phyloP scores from a whole-genome alignment of 164 flowering plant species.

The Stephania cephalantha region DNA sequence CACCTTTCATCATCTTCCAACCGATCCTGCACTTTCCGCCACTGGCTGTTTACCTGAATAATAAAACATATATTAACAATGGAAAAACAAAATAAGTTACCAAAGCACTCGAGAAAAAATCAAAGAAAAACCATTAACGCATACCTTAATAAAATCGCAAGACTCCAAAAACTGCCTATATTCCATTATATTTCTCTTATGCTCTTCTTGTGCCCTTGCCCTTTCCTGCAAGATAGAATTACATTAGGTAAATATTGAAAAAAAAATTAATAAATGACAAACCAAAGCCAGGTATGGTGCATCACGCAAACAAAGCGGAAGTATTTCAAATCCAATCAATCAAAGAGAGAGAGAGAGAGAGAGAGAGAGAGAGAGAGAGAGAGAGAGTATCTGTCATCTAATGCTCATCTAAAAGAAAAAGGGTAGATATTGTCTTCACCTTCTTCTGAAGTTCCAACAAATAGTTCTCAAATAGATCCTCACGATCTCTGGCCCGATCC shows the following conservation, averaged over 20 bases:
- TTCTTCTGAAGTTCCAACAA: constrained; percentile 75
- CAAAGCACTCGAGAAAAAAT: neutral
- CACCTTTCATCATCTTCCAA: constrained; percentile 93
- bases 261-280: neutral
- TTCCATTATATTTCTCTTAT: constrained; percentile 53
- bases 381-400: neutral
- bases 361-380: neutral
- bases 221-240: constrained; percentile 52
- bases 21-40: constrained; percentile 92
- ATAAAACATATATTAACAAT: neutral
- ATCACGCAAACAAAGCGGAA: neutral
- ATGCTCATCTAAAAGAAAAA: neutral
- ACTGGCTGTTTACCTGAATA: constrained; percentile 69
- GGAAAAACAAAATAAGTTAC: neutral
- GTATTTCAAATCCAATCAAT: neutral
- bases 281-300: neutral
- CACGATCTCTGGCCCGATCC: constrained; percentile 81
- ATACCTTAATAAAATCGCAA: constrained; percentile 85
- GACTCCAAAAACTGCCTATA: constrained; percentile 74
- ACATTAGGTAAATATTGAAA: neutral
- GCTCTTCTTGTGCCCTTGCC: constrained; percentile 83
- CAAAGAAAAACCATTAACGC: neutral
- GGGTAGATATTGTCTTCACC: constrained; percentile 28
- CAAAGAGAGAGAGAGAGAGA: neutral
- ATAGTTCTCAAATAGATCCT: constrained; percentile 79